phyloP scores from a whole-genome alignment of 257 asterid species.

The Forsythia suspensa region DNA sequence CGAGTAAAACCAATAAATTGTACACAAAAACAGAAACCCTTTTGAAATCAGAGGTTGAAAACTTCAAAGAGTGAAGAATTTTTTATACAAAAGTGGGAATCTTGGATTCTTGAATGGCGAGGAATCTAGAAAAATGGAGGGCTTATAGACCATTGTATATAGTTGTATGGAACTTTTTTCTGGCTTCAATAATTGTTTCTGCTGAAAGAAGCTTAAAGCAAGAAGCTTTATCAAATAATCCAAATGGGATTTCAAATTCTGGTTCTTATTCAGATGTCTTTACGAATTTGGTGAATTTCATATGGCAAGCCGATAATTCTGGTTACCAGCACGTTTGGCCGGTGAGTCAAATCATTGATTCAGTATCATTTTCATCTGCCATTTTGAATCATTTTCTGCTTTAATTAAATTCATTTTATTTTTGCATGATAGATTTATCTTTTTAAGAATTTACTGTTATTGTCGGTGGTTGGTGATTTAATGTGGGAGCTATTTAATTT shows the following conservation, averaged over 20 bases:
- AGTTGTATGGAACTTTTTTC: constrained; percentile 37
- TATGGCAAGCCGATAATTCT: constrained; percentile 39
- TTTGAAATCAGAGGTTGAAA: not conserved
- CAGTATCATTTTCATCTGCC: not conserved
- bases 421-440: not conserved
- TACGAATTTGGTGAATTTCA: constrained; percentile 28
- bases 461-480: not conserved
- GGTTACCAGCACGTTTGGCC: constrained; percentile 60
- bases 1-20: not conserved
- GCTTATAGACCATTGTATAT: constrained; percentile 30
- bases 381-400: not conserved
- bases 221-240: constrained; percentile 19
- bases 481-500: not conserved
- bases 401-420: not conserved
- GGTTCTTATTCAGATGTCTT: constrained; percentile 3
- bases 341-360: constrained; percentile 30
- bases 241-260: constrained; percentile 6
- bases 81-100: not conserved
- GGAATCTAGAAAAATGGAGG: constrained; percentile 34
- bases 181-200: constrained; percentile 45
- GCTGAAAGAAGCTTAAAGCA: constrained; percentile 41
- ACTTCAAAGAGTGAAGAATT: not conserved
- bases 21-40: not conserved
- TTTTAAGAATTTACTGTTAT: not conserved
- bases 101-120: constrained; percentile 26